Base-by-base conservation (phyloP, 1,284 basidiomycete species). In the Bothia castanella region DNA sequence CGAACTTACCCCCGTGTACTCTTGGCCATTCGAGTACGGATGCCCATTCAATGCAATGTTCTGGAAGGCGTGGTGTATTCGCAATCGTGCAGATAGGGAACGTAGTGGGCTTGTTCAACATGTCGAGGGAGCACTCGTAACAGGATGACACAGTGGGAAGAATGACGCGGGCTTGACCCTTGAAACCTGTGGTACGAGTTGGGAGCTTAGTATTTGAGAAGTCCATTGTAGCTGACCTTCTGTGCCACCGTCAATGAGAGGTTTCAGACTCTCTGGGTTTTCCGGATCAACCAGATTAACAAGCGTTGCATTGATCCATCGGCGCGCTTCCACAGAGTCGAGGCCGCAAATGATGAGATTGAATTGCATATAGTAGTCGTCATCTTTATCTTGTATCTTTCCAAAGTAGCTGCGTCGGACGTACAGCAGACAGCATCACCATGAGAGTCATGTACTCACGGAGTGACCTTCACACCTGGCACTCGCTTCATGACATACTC, bases 31-130 rank as follows among this genome's bases (percentile, higher is more conserved):
- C 95, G 31, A 99, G 76, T n/a, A 99, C 95, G 42, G 91, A 95
- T 0, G 97, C 97, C 96, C 97, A 99, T 71, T 99, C 97, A 65
- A 99, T 98, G 66, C 97, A 99, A 67, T 99, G 97, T 68, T 99
- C 97, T 4, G 97, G 97, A 29, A 99, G 76, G 51, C 97, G 88
- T 16, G 97, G 97, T 0, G 97, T 99, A 65, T 99, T 99, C 51
- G 97, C 97, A 57, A 99, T 98, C 2, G 97, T 99, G 69, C 97
- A 99, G 57, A 99, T 98, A 1, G 97, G 97, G 68, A 95, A 99
- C 6, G 89, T 88, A 32, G 94, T 98, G 7, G 90, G 96, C 56
- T 97, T 97, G 68, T 96, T 97, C 45, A 98, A 82, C 91, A 99
- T 97, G 67, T 98, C 95, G 44, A 99, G 84, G 3, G 92, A 93